Conservation (phyloP, 2,329 filamentous ascomycete genomes). For the Bipolaris gigantea region DNA sequence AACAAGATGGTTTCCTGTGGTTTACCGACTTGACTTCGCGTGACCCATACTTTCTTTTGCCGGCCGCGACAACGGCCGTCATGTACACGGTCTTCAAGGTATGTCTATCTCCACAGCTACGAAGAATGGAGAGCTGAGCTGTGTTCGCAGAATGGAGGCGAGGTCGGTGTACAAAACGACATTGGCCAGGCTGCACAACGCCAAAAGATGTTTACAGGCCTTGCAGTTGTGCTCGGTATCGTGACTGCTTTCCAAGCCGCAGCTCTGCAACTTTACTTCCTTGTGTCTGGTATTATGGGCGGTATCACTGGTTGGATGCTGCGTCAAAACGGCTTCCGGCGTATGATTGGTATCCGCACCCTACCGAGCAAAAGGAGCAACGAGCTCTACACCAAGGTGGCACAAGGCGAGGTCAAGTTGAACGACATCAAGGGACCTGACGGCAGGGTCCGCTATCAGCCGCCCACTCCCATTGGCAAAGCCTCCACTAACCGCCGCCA, state of each 20-base stretch:
- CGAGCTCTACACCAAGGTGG: slow-evolving; percentile 32
- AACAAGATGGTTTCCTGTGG: slow-evolving; percentile 74
- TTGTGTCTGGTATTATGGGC: slow-evolving; percentile 48
- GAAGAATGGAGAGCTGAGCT: slow-evolving; percentile 20
- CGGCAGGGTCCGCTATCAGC: slow-evolving; percentile 35
- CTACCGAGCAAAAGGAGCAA: slow-evolving; percentile 30
- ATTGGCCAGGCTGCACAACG: slow-evolving; percentile 24
- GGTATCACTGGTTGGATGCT: slow-evolving; percentile 46
- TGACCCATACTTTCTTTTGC: slow-evolving; percentile 80
- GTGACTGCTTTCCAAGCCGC: slow-evolving; percentile 61
- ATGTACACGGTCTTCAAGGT: slow-evolving; percentile 64
- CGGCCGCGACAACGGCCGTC: slow-evolving; percentile 60
- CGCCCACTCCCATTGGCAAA: slow-evolving; percentile 16
- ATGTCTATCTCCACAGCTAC: slow-evolving; percentile 31
- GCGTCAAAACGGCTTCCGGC: slow-evolving; percentile 42
- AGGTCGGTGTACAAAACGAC: slow-evolving; percentile 47
- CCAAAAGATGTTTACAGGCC: slow-evolving; percentile 49
- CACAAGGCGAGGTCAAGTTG: slow-evolving; percentile 31
- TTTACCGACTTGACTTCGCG: slow-evolving; percentile 72
- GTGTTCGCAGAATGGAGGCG: slow-evolving; percentile 51
- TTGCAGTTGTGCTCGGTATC: slow-evolving; percentile 58
- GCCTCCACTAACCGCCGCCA: slow-evolving; percentile 17
- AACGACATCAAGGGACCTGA: slow-evolving; percentile 26
- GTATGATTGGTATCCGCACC: slow-evolving; percentile 40
- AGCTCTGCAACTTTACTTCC: slow-evolving; percentile 66